Conservation (phyloP, 106 monocot species). For the Hemerocallis citrina region DNA sequence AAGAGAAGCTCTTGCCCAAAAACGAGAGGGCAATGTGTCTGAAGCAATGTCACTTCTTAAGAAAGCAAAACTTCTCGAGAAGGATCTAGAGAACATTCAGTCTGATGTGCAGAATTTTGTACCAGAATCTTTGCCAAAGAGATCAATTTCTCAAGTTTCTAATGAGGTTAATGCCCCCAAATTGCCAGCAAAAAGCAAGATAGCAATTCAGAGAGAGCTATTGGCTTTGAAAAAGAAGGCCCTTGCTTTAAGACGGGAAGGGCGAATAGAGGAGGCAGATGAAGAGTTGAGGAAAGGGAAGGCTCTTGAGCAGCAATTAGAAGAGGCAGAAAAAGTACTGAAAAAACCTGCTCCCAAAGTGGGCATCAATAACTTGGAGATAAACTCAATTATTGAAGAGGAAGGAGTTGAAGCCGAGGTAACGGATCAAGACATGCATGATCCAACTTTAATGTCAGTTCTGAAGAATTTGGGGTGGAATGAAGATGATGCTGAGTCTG, state of each 20-base stretch:
- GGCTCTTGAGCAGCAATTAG: constrained; percentile 70
- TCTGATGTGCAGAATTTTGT: constrained; percentile 7
- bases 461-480: constrained; percentile 84
- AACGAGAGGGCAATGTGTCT: constrained; percentile 50
- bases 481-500: constrained; percentile 48
- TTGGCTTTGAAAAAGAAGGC: constrained; percentile 89
- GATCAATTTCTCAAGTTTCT: not conserved
- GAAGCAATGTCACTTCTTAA: constrained; percentile 80
- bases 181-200: constrained; percentile 50
- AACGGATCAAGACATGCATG: constrained; percentile 86
- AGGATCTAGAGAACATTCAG: constrained; percentile 31
- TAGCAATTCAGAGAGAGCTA: constrained; percentile 78
- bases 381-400: constrained; percentile 9
- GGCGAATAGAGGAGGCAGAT: constrained; percentile 70
- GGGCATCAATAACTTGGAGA: constrained; percentile 14
- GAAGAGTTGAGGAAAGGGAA: constrained; percentile 85
- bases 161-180: constrained; percentile 3
- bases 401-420: constrained; percentile 46
- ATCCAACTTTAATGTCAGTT: constrained; percentile 67
- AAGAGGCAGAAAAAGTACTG: constrained; percentile 53
- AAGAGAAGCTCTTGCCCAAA: constrained; percentile 67
- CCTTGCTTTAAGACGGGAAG: constrained; percentile 85
- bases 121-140: not conserved
- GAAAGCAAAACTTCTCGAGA: constrained; percentile 83
- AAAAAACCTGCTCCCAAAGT: constrained; percentile 14